phyloP scores from a whole-genome alignment of 1,284 basidiomycete genomes.

The Marasmius tenuissimus region DNA sequence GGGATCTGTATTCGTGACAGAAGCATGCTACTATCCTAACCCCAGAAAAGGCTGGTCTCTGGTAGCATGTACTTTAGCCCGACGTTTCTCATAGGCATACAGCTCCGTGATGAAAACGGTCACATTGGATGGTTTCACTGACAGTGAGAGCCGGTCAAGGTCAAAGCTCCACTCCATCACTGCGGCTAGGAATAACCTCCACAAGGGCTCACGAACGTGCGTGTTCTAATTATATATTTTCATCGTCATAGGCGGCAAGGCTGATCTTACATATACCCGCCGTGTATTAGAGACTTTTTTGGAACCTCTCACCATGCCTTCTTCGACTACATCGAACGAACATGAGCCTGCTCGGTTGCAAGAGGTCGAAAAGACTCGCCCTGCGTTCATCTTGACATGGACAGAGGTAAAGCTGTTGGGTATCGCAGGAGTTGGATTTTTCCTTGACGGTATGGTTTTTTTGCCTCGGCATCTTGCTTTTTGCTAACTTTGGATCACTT shows the following conservation, averaged over 20 bases:
- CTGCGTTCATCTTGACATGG: slow-evolving; percentile 41
- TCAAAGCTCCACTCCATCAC: background rate
- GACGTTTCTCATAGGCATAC: no score
- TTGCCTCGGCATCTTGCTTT: background rate
- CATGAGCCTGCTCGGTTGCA: background rate
- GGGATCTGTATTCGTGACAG: no score
- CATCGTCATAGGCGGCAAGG: no score
- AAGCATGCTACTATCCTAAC: no score
- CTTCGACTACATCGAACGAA: background rate
- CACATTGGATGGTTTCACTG: no score
- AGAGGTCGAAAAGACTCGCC: slow-evolving; percentile 20
- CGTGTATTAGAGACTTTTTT: background rate
- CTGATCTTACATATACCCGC: background rate
- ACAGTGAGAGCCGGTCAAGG: background rate
- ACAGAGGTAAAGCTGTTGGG: slow-evolving; percentile 50
- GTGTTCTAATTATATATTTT: background rate
- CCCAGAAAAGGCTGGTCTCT: no score
- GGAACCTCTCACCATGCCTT: background rate
- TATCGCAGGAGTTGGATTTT: slow-evolving; percentile 61
- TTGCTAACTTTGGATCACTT: slow-evolving; percentile 20
- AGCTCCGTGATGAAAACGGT: no score
- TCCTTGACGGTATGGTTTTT: slow-evolving; percentile 22
- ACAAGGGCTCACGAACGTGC: background rate
- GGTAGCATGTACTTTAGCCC: no score
- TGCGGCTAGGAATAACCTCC: background rate